Conservation (phyloP, 2,329 filamentous ascomycete genomes). For the Diaporthe sp. region DNA sequence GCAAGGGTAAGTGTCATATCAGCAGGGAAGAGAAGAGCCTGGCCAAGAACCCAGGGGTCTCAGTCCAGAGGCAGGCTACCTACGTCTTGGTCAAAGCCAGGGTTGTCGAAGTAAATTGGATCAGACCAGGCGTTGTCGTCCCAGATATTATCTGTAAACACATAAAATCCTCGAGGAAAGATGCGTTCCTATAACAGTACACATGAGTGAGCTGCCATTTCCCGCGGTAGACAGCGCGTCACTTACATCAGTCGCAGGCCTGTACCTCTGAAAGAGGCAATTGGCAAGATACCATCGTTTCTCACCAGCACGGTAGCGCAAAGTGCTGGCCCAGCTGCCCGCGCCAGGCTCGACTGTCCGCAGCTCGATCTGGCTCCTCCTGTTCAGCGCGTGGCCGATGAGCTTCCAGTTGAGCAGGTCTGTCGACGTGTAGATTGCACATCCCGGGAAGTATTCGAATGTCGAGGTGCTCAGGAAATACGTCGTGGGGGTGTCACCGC, state of each 20-base stretch:
- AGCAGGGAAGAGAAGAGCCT: not conserved
- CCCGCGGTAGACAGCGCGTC: not conserved
- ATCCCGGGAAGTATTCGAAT: constrained; percentile 73
- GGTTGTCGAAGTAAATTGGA: constrained; percentile 66
- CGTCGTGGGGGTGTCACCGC: constrained; percentile 46
- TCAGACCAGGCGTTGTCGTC: constrained; percentile 65
- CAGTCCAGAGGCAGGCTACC: constrained; percentile 35
- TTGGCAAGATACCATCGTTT: constrained; percentile 61
- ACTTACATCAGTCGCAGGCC: constrained; percentile 52
- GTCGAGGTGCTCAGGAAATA: constrained; percentile 74
- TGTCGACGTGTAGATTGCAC: constrained; percentile 71
- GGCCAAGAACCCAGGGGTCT: not conserved
- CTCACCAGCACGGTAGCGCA: constrained; percentile 57
- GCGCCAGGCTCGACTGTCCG: constrained; percentile 65
- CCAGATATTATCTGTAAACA: constrained; percentile 66
- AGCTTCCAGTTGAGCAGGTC: constrained; percentile 66
- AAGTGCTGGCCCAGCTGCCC: constrained; percentile 63
- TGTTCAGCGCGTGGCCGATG: constrained; percentile 65
- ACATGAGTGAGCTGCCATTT: not conserved
- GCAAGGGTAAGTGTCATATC: not conserved
- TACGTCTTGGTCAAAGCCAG: constrained; percentile 67
- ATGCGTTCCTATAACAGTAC: constrained; percentile 58
- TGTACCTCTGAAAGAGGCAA: constrained; percentile 59
- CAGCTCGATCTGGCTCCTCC: constrained; percentile 65
- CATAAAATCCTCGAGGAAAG: constrained; percentile 67